Evolutionary conservation across 192 early-diverging fungal genomes (phyloP).

Genomic region (Funneliformis geosporum): DNA sequence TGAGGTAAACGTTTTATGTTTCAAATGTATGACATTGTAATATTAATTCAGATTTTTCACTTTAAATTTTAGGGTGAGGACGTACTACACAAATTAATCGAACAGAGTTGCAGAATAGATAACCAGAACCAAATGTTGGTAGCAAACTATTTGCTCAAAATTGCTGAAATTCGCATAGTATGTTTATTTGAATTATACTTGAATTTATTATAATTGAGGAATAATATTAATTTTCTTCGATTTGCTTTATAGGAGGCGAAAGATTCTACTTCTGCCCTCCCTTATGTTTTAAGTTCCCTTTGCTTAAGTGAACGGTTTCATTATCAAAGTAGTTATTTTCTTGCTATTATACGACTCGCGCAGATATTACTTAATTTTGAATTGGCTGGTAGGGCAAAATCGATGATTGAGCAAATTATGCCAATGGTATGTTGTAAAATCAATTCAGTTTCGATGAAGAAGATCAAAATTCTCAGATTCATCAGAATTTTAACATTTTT

Average conservation of each 20-base stretch:
- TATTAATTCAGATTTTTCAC: background rate
- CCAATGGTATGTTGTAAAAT: constrained; percentile 7
- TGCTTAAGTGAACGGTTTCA: constrained; percentile 32
- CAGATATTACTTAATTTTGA: constrained; percentile 29
- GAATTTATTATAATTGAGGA: background rate
- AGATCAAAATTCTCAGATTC: background rate
- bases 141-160: constrained; percentile 25
- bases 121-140: constrained; percentile 29
- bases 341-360: constrained; percentile 23
- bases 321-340: constrained; percentile 33
- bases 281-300: constrained; percentile 22
- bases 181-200: background rate
- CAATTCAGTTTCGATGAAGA: background rate
- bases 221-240: background rate
- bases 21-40: background rate
- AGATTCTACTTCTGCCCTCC: constrained; percentile 25
- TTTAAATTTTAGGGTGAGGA: constrained; percentile 12
- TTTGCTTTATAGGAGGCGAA: constrained; percentile 6
- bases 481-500: background rate
- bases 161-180: constrained; percentile 32
- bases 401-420: constrained; percentile 32
- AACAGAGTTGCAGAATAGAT: constrained; percentile 15
- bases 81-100: constrained; percentile 5
- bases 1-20: background rate
- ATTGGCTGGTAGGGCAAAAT: constrained; percentile 11